These are phyloP conservation scores for Funneliformis mosseae DNA, from an alignment of 192 early-diverging fungal genomes.

Conservation along the genomic window DNA sequence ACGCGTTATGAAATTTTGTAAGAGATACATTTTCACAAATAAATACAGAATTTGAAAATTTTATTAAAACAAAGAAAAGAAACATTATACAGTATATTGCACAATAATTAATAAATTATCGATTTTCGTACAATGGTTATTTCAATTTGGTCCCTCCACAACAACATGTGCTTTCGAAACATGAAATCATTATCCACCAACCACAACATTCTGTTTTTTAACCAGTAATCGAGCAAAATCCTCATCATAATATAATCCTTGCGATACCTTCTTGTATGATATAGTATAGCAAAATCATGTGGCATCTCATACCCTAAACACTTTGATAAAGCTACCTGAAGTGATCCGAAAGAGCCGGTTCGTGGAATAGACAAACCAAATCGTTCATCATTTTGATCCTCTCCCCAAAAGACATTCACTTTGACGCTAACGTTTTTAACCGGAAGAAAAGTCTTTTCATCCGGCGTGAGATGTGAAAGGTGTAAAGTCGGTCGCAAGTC, in stretches of 20 bases:
- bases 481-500: neutral
- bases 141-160: neutral
- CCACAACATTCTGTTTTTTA: neutral
- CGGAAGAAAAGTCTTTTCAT: neutral
- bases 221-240: neutral
- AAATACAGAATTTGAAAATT: too few relatives aligned
- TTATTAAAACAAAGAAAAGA: too few relatives aligned
- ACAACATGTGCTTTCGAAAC: neutral
- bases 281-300: neutral
- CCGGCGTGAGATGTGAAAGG: neutral
- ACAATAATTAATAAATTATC: too few relatives aligned
- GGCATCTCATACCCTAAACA: neutral
- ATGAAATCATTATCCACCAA: neutral
- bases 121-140: neutral
- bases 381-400: neutral
- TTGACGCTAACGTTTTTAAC: neutral
- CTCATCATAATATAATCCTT: neutral
- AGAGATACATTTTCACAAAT: too few relatives aligned
- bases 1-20: too few relatives aligned
- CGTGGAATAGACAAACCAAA: neutral
- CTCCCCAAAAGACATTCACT: neutral
- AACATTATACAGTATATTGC: too few relatives aligned
- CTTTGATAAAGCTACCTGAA: neutral
- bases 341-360: neutral
- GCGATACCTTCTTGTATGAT: neutral